phyloP scores from a whole-genome alignment of 2,329 filamentous ascomycete genomes.

The Sclerotinia borealis region DNA sequence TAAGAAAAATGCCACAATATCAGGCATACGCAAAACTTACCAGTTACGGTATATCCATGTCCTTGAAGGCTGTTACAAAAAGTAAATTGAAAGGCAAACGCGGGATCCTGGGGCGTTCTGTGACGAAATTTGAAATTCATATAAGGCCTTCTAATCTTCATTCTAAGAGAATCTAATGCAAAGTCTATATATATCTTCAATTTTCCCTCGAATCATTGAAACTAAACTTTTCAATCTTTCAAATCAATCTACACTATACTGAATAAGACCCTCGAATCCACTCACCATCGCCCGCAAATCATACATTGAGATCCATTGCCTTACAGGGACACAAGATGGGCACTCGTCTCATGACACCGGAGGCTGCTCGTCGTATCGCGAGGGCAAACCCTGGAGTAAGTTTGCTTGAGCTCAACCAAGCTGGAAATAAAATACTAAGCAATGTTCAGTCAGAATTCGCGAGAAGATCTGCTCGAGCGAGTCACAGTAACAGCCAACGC shows the following conservation, averaged over 20 bases:
- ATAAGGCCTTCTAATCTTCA: background rate
- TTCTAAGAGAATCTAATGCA: background rate
- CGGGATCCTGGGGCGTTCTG: background rate
- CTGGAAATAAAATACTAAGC: background rate
- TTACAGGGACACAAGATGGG: background rate
- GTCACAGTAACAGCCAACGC: background rate
- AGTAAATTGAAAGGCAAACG: background rate
- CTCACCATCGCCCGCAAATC: background rate
- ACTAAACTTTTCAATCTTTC: background rate
- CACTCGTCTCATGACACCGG: background rate
- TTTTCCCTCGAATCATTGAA: background rate
- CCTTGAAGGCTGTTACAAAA: background rate
- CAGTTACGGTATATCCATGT: background rate
- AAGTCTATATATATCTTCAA: background rate
- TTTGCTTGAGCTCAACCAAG: background rate
- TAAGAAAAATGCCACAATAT: background rate
- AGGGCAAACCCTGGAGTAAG: constrained; percentile 1
- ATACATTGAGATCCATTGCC: background rate
- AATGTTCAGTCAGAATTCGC: constrained; percentile 3
- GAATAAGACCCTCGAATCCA: background rate
- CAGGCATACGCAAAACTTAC: background rate
- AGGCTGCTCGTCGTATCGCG: constrained; percentile 1
- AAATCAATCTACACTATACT: background rate
- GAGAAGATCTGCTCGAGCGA: background rate
- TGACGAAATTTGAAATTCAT: background rate